phyloP scores from a whole-genome alignment of 2,329 filamentous ascomycete species.

The Aspergillus glaucus region DNA sequence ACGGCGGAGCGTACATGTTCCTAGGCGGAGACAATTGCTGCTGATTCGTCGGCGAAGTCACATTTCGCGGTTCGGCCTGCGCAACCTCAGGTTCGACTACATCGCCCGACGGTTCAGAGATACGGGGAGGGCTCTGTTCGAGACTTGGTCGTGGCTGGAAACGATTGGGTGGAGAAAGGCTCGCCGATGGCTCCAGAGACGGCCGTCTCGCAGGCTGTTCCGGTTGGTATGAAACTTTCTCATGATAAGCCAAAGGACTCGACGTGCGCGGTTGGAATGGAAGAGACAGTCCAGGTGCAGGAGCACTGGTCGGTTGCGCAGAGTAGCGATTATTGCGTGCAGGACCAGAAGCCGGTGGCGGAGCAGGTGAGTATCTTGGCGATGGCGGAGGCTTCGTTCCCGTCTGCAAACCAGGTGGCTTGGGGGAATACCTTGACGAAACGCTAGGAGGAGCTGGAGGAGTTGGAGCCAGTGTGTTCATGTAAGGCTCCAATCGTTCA shows the following conservation, averaged over 20 bases:
- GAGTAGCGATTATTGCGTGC: conserved; percentile 33
- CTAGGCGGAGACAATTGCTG: conserved; percentile 22
- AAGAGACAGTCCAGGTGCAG: conserved; percentile 29
- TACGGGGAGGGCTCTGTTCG: conserved; percentile 12
- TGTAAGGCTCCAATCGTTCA: conserved; percentile 28
- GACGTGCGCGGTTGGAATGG: conserved; percentile 59
- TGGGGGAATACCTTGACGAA: conserved; percentile 39
- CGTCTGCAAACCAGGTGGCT: conserved; percentile 26
- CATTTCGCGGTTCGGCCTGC: conserved; percentile 2
- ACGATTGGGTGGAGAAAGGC: conserved; percentile 13
- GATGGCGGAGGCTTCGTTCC: conserved; percentile 31
- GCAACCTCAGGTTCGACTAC: conserved; percentile 3
- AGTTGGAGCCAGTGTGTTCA: conserved; percentile 21
- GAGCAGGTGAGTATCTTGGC: conserved; percentile 42
- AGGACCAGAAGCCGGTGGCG: conserved; percentile 25
- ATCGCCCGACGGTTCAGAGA: conserved; percentile 2
- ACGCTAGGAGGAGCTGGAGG: conserved; percentile 22
- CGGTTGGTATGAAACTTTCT: conserved; percentile 29
- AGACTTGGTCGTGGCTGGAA: conserved; percentile 15
- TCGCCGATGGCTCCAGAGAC: conserved; percentile 19
- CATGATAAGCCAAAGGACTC: conserved; percentile 55
- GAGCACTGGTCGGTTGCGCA: conserved; percentile 29
- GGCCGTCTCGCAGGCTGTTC: conserved; percentile 16
- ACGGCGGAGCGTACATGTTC: conserved; percentile 27
- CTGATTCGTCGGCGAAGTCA: conserved; percentile 5